Evolutionary conservation across 306 rosid genomes (phyloP), one percentile per base, ranked within the genome.

Genomic region (Corylus heterophylla): DNA sequence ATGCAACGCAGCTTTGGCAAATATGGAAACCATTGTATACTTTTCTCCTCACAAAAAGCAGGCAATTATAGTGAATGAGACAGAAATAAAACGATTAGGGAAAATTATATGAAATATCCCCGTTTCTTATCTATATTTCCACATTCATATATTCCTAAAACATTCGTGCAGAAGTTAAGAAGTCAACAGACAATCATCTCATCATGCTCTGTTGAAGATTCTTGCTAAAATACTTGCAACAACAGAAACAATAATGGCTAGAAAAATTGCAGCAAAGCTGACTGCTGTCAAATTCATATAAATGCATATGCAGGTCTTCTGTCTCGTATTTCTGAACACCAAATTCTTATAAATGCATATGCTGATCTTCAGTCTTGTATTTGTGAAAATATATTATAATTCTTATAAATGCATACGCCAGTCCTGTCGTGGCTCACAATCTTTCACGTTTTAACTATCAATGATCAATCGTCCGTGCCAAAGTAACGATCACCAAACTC

Each of bases 401-500:
- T 48, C 84, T 5, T 5, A 42, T 42, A 42, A 75, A 55, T 54
- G 79, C 58, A 44, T 29, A n/a, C 16, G 54, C 62, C 79, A 6
- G 27, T 54, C 47, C 12, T 13, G 44, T 25, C 2, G 44, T 17
- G 50, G 27, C 14, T 44, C 81, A 16, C 16, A 61, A 2, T 61
- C 35, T n/a, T n/a, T 39, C 48, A 49, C 5, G 20, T n/a, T 12
- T 13, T 62, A 61, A 29, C 35, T 42, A 11, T 71, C 49, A 18
- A 4, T 4, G 48, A 82, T 74, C 83, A 85, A 67, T 88, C 89
- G 7, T 94, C 98, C 0, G 98, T 94, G 20, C 98, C 98, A 27
- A 94, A 94, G 82, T 94, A 94, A 54, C 97, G 97, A 83, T 92
- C 98, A 2, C 98, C 98, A 69, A 95, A 95, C 84, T 95, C 98